A percentile compares a stretch with the other conserved stretches of the same genome.
Evolutionary conservation across 108 stramenopile genomes (phyloP).

Genomic region (Epithemia pelagica): DNA sequence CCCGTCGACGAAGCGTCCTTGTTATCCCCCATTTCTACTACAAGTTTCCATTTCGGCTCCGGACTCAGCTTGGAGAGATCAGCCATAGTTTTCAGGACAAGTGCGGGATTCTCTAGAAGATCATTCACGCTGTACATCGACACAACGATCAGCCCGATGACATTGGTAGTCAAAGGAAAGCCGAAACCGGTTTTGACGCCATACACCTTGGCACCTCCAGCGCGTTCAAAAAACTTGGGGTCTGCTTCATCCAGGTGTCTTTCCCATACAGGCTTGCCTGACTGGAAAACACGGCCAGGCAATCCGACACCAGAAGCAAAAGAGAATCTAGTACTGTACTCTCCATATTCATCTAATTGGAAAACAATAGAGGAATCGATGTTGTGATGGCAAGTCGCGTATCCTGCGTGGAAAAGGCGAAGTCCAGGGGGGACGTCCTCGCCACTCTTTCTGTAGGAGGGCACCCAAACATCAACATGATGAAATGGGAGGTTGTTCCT

Average conservation of each 20-base stretch:
- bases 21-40: constrained; percentile 41
- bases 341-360: constrained; percentile 52
- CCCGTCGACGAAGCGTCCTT: neutral
- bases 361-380: constrained; percentile 14
- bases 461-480: constrained; percentile 71
- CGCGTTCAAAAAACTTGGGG: constrained; percentile 48
- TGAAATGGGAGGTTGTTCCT: constrained; percentile 48
- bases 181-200: constrained; percentile 66
- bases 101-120: constrained; percentile 25
- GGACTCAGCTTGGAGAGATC: constrained; percentile 41
- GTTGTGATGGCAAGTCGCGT: constrained; percentile 30
- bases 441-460: constrained; percentile 33
- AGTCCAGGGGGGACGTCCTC: constrained; percentile 24
- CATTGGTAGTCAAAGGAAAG: constrained; percentile 41
- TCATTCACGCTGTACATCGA: constrained; percentile 46
- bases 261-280: constrained; percentile 48
- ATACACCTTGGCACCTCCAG: constrained; percentile 65
- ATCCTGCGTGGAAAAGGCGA: constrained; percentile 39
- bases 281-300: constrained; percentile 60
- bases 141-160: constrained; percentile 61
- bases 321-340: constrained; percentile 63
- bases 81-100: constrained; percentile 24
- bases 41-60: constrained; percentile 66
- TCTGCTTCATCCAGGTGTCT: constrained; percentile 28
- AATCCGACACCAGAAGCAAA: constrained; percentile 63